These are phyloP conservation scores for Phyllosticta ampelicida DNA, from an alignment of 2,329 filamentous ascomycete genomes.

Conservation along the genomic window DNA sequence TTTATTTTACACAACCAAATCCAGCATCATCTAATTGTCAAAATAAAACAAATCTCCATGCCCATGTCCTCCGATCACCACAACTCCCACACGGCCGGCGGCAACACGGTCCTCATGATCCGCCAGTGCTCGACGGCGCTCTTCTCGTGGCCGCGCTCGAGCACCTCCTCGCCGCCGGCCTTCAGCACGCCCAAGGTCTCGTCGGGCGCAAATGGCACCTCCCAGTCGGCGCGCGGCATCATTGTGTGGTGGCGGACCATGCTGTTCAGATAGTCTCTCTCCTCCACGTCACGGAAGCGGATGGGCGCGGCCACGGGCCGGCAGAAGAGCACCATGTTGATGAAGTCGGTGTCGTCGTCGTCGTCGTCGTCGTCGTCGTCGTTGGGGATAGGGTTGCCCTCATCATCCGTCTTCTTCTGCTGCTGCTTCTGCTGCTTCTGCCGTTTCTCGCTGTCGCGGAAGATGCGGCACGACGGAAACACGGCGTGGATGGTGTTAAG, in stretches of 20 bases:
- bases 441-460: slow-evolving; percentile 59
- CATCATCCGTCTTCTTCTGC: slow-evolving; percentile 21
- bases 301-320: slow-evolving; percentile 49
- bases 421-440: slow-evolving; percentile 41
- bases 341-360: slow-evolving; percentile 56
- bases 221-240: slow-evolving; percentile 60
- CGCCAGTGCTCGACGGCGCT: slow-evolving; percentile 80
- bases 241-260: slow-evolving; percentile 59
- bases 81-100: slow-evolving; percentile 69
- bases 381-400: slow-evolving; percentile 19
- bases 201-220: slow-evolving; percentile 30
- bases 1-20: too few relatives aligned
- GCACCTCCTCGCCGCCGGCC: slow-evolving; percentile 52
- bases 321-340: slow-evolving; percentile 96
- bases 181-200: slow-evolving; percentile 45
- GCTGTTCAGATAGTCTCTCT: slow-evolving; percentile 62
- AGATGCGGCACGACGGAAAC: slow-evolving; percentile 86
- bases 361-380: slow-evolving; percentile 50
- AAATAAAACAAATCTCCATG: too few relatives aligned
- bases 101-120: slow-evolving; percentile 80
- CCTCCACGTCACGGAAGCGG: slow-evolving; percentile 54
- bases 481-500: slow-evolving; percentile 71
- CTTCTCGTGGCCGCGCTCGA: slow-evolving; percentile 61
- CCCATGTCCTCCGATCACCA: slow-evolving; percentile 53
- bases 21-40: too few relatives aligned